Percentiles rank a stretch among this genome's conserved stretches.
These are phyloP conservation scores for Calocera viscosa DNA, from an alignment of 768 basidiomycete genomes.

Conservation along the genomic window DNA sequence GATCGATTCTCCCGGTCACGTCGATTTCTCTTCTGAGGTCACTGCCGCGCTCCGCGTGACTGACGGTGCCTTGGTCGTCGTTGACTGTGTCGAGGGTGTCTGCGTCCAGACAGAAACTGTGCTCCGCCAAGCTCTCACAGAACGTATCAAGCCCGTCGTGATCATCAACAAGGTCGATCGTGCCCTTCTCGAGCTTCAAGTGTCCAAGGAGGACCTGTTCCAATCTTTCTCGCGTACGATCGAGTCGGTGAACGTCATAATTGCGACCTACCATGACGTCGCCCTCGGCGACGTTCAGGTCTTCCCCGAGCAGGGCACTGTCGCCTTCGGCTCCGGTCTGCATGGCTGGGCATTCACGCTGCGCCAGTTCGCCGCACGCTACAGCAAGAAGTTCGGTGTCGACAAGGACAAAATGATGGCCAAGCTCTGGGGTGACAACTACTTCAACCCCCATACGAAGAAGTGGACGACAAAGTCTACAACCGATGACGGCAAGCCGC, in stretches of 20 bases:
- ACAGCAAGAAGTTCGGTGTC: slow-evolving; percentile 97
- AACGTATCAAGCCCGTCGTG: slow-evolving; percentile 99
- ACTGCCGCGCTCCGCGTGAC: slow-evolving; percentile 99
- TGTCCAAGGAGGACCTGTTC: slow-evolving; percentile 90
- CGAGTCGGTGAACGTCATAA: slow-evolving; percentile 95
- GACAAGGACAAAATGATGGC: slow-evolving; percentile 97
- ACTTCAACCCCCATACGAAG: slow-evolving; percentile 89
- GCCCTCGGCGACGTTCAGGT: slow-evolving; percentile 97
- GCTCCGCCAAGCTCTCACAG: slow-evolving; percentile 87
- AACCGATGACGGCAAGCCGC: slow-evolving; percentile 72
- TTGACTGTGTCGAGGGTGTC: slow-evolving; percentile 98
- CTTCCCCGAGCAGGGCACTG: slow-evolving; percentile 95
- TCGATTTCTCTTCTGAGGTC: slow-evolving; percentile 99
- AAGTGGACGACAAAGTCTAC: slow-evolving; percentile 82
- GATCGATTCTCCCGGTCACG: slow-evolving; percentile 99
- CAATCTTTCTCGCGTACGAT: slow-evolving; percentile 97
- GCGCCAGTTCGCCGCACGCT: slow-evolving; percentile 87
- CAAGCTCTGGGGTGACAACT: slow-evolving; percentile 99
- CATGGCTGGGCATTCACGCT: slow-evolving; percentile 99
- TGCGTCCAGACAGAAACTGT: slow-evolving; percentile 99
- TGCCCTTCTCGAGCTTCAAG: slow-evolving; percentile 95
- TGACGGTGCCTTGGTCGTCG: slow-evolving; percentile 98
- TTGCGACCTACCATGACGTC: slow-evolving; percentile 90
- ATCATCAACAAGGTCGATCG: slow-evolving; percentile 99
- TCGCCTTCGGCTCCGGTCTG: slow-evolving; percentile 97